These are phyloP conservation scores for Hymenotorrendiella dingleyae DNA, from an alignment of 2,329 filamentous ascomycete genomes.

Conservation along the genomic window DNA sequence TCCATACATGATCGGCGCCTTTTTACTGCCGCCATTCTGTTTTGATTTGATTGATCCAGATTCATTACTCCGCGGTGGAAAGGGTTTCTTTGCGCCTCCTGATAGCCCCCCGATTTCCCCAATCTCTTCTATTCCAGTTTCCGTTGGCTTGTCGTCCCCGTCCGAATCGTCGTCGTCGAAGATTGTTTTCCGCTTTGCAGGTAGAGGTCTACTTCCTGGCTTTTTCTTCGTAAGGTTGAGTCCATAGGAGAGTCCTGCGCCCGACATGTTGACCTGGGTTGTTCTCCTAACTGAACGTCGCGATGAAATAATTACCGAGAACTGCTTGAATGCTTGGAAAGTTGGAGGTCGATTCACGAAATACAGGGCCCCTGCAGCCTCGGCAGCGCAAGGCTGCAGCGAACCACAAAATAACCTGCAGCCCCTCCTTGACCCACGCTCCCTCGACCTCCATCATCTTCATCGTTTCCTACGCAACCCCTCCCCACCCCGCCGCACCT, in stretches of 20 bases:
- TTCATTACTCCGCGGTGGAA: slow-evolving; percentile 29
- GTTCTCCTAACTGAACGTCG: too few species aligned
- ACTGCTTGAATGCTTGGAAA: too few species aligned
- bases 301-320: too few species aligned
- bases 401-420: background rate
- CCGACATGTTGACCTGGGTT: slow-evolving; percentile 23
- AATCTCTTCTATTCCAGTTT: slow-evolving; percentile 47
- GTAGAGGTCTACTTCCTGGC: slow-evolving; percentile 40
- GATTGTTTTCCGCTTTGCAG: slow-evolving; percentile 47
- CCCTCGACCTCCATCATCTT: background rate
- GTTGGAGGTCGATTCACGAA: too few species aligned
- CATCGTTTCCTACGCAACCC: too few species aligned
- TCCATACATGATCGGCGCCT: slow-evolving; percentile 44
- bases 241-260: slow-evolving; percentile 46
- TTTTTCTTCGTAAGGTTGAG: slow-evolving; percentile 56
- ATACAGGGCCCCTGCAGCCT: slow-evolving; percentile 5
- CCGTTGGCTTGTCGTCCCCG: slow-evolving; percentile 35
- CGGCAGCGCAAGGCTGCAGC: slow-evolving; percentile 2
- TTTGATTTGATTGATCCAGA: slow-evolving; percentile 27
- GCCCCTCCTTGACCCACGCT: background rate
- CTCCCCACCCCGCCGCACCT: too few species aligned
- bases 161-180: slow-evolving; percentile 56
- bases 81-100: slow-evolving; percentile 30
- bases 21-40: slow-evolving; percentile 33
- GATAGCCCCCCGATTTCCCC: slow-evolving; percentile 52